A percentile compares a stretch with the other conserved stretches of the same genome.
Evolutionary conservation across 2,329 filamentous ascomycete genomes (phyloP).

Genomic region (Aspergillus felis): DNA sequence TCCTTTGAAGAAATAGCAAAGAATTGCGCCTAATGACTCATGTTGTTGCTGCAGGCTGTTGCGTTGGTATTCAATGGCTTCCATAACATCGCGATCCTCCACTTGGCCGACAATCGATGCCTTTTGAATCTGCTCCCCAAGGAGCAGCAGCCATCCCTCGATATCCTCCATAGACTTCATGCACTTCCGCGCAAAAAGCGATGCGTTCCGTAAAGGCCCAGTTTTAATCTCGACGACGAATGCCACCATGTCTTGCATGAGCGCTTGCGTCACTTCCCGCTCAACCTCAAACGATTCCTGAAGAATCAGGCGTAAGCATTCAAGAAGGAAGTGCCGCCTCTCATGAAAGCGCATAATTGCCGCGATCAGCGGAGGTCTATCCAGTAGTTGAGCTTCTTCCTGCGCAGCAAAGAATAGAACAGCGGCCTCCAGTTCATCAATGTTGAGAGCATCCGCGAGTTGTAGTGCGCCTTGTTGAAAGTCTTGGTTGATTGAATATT

Average conservation of each 20-base stretch:
- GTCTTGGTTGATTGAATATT: slow-evolving; percentile 78
- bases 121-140: slow-evolving; percentile 72
- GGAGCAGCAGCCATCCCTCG: slow-evolving; percentile 69
- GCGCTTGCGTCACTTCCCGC: slow-evolving; percentile 49
- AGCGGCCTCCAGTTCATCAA: slow-evolving; percentile 85
- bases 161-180: slow-evolving; percentile 72
- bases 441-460: slow-evolving; percentile 80
- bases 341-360: slow-evolving; percentile 86
- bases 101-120: slow-evolving; percentile 69
- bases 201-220: slow-evolving; percentile 46
- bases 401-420: slow-evolving; percentile 70
- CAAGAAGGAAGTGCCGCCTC: slow-evolving; percentile 74
- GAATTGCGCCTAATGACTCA: slow-evolving; percentile 77
- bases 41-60: slow-evolving; percentile 82
- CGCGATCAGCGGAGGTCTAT: slow-evolving; percentile 70
- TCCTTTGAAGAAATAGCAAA: slow-evolving; percentile 73
- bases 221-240: slow-evolving; percentile 57
- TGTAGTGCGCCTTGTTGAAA: slow-evolving; percentile 80
- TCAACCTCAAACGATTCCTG: slow-evolving; percentile 64
- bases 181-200: slow-evolving; percentile 69
- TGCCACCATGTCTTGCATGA: slow-evolving; percentile 54
- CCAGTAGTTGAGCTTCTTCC: slow-evolving; percentile 63
- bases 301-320: slow-evolving; percentile 76
- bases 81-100: slow-evolving; percentile 61
- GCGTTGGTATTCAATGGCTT: slow-evolving; percentile 76